Percentiles rank a stretch among this genome's conserved stretches.
phyloP scores from a whole-genome alignment of 1,284 basidiomycete genomes.

The Microbotryum silenes-acaulis region DNA sequence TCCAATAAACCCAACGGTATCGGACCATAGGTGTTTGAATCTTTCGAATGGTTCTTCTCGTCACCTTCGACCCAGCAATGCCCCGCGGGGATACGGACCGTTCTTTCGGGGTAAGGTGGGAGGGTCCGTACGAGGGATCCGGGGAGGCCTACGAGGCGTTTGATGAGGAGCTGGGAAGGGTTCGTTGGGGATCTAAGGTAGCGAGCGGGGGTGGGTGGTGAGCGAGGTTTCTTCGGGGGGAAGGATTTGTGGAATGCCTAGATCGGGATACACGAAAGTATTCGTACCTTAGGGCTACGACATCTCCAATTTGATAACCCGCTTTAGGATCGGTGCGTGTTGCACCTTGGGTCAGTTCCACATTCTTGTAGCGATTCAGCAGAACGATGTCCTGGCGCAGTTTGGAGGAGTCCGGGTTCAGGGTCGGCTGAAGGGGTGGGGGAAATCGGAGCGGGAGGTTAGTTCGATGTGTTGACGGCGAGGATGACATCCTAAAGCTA shows the following conservation, averaged over 20 bases:
- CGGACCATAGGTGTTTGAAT: conserved; percentile 48
- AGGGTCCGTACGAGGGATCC: conserved; percentile 47
- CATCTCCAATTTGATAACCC: conserved; percentile 44
- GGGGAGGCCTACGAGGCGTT: conserved; percentile 49
- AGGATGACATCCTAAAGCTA: too few species aligned
- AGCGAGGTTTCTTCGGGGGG: neutral
- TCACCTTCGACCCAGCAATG: conserved; percentile 52
- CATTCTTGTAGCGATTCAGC: conserved; percentile 42
- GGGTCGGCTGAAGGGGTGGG: conserved; percentile 39
- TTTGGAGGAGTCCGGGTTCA: conserved; percentile 43
- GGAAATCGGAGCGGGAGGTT: neutral
- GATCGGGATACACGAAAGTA: conserved; percentile 10
- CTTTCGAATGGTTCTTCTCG: conserved; percentile 44
- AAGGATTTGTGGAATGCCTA: too few species aligned
- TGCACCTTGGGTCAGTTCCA: too few species aligned
- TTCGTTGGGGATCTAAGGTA: conserved; percentile 44
- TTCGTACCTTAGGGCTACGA: conserved; percentile 46
- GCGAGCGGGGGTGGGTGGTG: neutral
- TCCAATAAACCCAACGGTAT: conserved; percentile 46
- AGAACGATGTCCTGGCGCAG: conserved; percentile 47
- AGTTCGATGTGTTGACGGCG: neutral
- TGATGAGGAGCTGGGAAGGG: conserved; percentile 46
- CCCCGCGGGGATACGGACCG: conserved; percentile 41
- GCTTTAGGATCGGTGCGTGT: too few species aligned
- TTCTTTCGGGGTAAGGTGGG: conserved; percentile 39